Percentiles rank a stretch among this genome's conserved stretches.
Evolutionary conservation across 768 basidiomycete species (phyloP).

Genomic region (Suillus subalutaceus): DNA sequence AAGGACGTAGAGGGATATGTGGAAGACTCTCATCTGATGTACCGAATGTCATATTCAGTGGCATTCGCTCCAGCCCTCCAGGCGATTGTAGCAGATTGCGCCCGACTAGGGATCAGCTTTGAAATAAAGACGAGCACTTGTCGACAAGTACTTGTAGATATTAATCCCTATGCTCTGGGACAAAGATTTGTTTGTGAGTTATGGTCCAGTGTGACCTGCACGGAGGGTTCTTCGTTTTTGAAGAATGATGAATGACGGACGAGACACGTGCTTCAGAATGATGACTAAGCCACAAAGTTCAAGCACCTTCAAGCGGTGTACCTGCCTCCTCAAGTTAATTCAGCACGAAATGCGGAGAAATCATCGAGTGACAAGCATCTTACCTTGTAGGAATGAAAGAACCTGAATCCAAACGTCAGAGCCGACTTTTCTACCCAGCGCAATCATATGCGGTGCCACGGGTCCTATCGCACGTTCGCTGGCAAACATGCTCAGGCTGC

Average conservation of each 20-base stretch:
- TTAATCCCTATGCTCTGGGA: not conserved
- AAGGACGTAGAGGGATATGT: slow-evolving; percentile 92
- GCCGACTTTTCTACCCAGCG: slow-evolving; percentile 30
- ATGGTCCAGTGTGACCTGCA: not conserved
- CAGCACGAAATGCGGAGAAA: not conserved
- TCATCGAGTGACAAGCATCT: slow-evolving; percentile 15
- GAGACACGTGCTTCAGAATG: slow-evolving; percentile 38
- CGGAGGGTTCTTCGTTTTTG: slow-evolving; percentile 13
- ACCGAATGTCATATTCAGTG: slow-evolving; percentile 45
- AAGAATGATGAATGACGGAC: slow-evolving; percentile 34
- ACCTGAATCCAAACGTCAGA: slow-evolving; percentile 14
- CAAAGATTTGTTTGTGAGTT: not conserved
- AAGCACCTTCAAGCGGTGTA: not conserved
- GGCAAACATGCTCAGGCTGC: slow-evolving; percentile 13
- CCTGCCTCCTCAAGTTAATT: not conserved
- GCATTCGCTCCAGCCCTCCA: slow-evolving; percentile 38
- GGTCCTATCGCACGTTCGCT: slow-evolving; percentile 41
- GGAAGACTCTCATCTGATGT: slow-evolving; percentile 65
- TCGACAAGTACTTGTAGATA: not conserved
- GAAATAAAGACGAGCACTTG: not conserved
- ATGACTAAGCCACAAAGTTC: slow-evolving; percentile 33
- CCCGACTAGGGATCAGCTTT: not conserved
- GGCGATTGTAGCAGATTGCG: slow-evolving; percentile 11
- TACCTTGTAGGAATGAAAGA: slow-evolving; percentile 17
- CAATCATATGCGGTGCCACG: slow-evolving; percentile 33